phyloP scores from a whole-genome alignment of 768 basidiomycete species.

The Tricholoma matsutake region DNA sequence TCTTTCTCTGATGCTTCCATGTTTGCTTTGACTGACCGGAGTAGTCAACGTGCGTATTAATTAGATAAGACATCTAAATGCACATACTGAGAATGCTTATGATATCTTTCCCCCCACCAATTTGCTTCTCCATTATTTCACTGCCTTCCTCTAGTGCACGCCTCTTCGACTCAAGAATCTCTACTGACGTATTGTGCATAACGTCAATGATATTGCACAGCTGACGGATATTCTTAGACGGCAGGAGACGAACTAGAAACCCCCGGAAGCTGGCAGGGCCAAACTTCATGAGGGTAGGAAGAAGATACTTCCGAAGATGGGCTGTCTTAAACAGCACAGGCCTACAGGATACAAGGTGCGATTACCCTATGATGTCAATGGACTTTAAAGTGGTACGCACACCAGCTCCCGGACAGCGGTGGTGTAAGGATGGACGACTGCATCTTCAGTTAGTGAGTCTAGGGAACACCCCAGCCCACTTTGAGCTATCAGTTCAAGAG shows the following conservation, averaged over 20 bases:
- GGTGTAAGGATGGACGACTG: too few relatives aligned
- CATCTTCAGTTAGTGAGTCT: too few relatives aligned
- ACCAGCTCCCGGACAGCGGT: too few relatives aligned
- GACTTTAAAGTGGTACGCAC: too few relatives aligned
- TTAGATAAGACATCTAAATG: background rate
- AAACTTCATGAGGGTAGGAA: too few relatives aligned
- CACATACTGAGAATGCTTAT: slow-evolving; percentile 24
- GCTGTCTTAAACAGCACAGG: too few relatives aligned
- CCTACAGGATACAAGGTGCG: too few relatives aligned
- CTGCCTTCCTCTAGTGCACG: background rate
- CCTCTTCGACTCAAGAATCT: background rate
- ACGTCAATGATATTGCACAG: background rate
- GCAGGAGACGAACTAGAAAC: background rate
- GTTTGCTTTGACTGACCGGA: slow-evolving; percentile 28
- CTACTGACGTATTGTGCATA: background rate
- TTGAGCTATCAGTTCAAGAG: too few relatives aligned
- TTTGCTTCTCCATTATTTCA: background rate
- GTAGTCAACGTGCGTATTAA: background rate
- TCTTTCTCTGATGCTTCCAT: slow-evolving; percentile 26
- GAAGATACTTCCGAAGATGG: too few relatives aligned
- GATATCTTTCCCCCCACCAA: slow-evolving; percentile 8
- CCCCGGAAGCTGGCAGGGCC: slow-evolving; percentile 11
- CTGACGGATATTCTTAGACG: background rate
- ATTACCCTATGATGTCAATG: too few relatives aligned
- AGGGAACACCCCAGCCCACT: too few relatives aligned